Conservation (phyloP, 2,329 filamentous ascomycete genomes). For the Alternaria novae-zelandiae region DNA sequence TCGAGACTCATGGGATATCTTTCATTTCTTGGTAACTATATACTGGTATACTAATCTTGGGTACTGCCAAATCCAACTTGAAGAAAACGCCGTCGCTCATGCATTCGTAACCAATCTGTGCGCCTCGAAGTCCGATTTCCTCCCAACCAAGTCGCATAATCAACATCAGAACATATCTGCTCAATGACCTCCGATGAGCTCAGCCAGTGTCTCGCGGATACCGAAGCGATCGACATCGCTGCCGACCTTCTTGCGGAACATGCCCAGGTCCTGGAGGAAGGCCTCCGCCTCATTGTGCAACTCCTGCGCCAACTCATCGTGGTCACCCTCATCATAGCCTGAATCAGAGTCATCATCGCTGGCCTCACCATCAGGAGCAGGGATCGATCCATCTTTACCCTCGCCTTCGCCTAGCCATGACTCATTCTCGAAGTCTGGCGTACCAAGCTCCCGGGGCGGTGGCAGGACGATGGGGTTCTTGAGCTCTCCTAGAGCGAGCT, state of each 20-base stretch:
- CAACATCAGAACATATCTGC: neutral
- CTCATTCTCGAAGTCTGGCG: constrained; percentile 42
- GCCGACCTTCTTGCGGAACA: constrained; percentile 85
- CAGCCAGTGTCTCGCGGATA: constrained; percentile 26
- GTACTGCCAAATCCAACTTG: neutral
- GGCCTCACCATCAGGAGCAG: constrained; percentile 42
- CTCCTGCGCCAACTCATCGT: constrained; percentile 62
- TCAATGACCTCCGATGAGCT: constrained; percentile 20
- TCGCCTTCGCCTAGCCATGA: constrained; percentile 37
- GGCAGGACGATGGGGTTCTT: constrained; percentile 85
- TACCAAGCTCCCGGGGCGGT: constrained; percentile 34
- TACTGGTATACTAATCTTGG: constrained; percentile 9
- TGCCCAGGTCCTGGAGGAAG: constrained; percentile 76
- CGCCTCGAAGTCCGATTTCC: neutral
- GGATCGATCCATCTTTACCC: constrained; percentile 30
- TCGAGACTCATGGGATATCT: neutral
- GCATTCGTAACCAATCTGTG: constrained; percentile 31
- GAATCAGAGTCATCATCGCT: constrained; percentile 49
- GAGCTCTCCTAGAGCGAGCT: constrained; percentile 81
- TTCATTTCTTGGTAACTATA: constrained; percentile 9
- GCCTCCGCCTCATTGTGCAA: constrained; percentile 86
- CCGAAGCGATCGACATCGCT: constrained; percentile 76
- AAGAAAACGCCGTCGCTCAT: constrained; percentile 42
- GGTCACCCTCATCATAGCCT: constrained; percentile 66
- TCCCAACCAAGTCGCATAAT: neutral